Percentiles rank a stretch among this genome's conserved stretches.
Evolutionary conservation across 208 protist genomes (phyloP).

Genomic region (Crithidia acanthocephali): DNA sequence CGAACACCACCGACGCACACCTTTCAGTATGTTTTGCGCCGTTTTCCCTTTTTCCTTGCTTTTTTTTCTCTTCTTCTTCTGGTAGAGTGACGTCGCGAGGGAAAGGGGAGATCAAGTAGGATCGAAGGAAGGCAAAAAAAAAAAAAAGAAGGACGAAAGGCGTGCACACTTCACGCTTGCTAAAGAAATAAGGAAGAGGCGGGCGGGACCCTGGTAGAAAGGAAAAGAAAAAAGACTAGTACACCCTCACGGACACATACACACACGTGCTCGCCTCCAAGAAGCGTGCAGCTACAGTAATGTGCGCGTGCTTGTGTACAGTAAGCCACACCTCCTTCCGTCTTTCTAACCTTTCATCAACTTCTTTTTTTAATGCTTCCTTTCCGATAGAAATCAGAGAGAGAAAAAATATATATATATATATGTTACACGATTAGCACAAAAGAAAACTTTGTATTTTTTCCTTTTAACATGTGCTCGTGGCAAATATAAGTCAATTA

Average conservation of each 20-base stretch:
- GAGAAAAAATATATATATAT: too few relatives aligned
- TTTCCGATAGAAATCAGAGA: conserved; percentile 6
- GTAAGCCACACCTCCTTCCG: not conserved
- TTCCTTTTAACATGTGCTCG: not conserved
- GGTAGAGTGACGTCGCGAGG: conserved; percentile 3
- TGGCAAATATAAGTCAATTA: conserved; percentile 1
- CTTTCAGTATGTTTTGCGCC: not conserved
- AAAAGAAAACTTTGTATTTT: not conserved
- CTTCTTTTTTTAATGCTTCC: not conserved
- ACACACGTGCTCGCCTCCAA: not conserved
- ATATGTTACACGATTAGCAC: conserved; percentile 8
- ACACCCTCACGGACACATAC: not conserved
- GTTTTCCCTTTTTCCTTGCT: conserved; percentile 3
- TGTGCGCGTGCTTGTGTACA: not conserved
- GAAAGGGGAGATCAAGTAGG: not conserved
- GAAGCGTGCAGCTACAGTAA: too few relatives aligned
- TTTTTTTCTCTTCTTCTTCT: conserved; percentile 5
- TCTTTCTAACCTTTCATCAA: not conserved
- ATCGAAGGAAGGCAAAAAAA: conserved; percentile 2
- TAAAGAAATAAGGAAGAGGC: conserved; percentile 1
- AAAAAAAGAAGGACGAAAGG: conserved; percentile 1
- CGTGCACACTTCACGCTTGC: conserved; percentile 1
- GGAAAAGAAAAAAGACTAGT: not conserved
- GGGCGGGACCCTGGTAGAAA: not conserved
- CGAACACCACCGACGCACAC: not conserved